Evolutionary conservation across 2,329 filamentous ascomycete species (phyloP).

Genomic region (Cladosporium phlei): DNA sequence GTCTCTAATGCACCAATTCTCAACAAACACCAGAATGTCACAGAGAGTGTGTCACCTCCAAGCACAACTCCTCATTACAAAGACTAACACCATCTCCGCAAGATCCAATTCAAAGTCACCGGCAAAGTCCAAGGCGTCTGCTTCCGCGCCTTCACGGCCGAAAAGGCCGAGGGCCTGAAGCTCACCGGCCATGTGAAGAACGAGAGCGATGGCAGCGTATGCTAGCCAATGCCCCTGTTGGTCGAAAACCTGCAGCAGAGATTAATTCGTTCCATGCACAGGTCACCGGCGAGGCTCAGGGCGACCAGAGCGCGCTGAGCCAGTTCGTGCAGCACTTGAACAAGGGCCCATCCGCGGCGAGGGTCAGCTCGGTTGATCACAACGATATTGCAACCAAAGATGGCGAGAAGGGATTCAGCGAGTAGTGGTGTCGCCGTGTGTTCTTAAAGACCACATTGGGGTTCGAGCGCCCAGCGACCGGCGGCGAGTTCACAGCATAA

Average conservation of each 20-base stretch:
- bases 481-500: too few species aligned
- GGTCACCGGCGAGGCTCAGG: conserved; percentile 90
- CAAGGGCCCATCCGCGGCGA: conserved; percentile 66
- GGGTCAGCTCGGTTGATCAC: conserved; percentile 69
- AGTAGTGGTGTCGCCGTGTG: too few species aligned
- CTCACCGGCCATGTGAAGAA: conserved; percentile 46
- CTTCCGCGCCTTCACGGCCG: conserved; percentile 44
- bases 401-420: conserved; percentile 61
- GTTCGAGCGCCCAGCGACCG: too few species aligned
- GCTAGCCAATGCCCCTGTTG: background rate
- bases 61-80: background rate
- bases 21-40: conserved; percentile 23
- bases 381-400: conserved; percentile 61
- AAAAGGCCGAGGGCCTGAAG: conserved; percentile 40
- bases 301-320: conserved; percentile 58
- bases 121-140: conserved; percentile 49
- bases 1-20: conserved; percentile 6
- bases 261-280: too few species aligned
- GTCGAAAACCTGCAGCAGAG: too few species aligned
- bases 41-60: conserved; percentile 23
- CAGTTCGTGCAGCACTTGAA: conserved; percentile 71
- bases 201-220: conserved; percentile 38
- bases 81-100: conserved; percentile 17
- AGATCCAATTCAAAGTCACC: conserved; percentile 46
- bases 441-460: too few species aligned